Conservation (phyloP, 129 eudicot species). For the sunflower (Helianthus annuus) region DNA sequence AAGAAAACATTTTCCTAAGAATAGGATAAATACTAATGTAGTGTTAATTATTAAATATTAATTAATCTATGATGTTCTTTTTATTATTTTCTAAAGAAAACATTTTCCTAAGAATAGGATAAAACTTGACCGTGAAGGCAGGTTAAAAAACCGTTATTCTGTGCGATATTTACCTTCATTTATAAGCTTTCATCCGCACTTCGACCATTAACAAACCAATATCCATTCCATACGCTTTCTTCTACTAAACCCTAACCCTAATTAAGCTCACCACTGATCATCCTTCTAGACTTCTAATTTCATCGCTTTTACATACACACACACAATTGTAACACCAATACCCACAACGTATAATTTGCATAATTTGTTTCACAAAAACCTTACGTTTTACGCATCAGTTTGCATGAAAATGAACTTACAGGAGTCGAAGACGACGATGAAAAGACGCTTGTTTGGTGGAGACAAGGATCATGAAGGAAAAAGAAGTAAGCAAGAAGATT, state of each 20-base stretch:
- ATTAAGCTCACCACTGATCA: neutral
- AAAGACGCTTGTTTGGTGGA: constrained; percentile 23
- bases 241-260: constrained; percentile 34
- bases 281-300: neutral
- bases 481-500: constrained; percentile 24
- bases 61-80: too few relatives aligned
- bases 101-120: too few relatives aligned
- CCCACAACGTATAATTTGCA: neutral
- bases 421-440: constrained; percentile 19
- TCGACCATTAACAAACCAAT: constrained; percentile 17
- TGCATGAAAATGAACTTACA: constrained; percentile 9
- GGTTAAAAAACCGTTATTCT: constrained; percentile 14
- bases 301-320: neutral
- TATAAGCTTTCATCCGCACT: neutral
- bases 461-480: constrained; percentile 5
- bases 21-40: too few relatives aligned
- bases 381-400: neutral
- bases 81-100: too few relatives aligned
- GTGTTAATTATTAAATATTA: too few relatives aligned
- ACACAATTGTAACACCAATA: neutral
- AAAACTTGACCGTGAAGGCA: neutral
- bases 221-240: neutral
- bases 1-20: too few relatives aligned
- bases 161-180: neutral
- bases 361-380: neutral